These are phyloP conservation scores for Penicillium sp. DNA, from an alignment of 2,329 filamentous ascomycete genomes.

Conservation along the genomic window DNA sequence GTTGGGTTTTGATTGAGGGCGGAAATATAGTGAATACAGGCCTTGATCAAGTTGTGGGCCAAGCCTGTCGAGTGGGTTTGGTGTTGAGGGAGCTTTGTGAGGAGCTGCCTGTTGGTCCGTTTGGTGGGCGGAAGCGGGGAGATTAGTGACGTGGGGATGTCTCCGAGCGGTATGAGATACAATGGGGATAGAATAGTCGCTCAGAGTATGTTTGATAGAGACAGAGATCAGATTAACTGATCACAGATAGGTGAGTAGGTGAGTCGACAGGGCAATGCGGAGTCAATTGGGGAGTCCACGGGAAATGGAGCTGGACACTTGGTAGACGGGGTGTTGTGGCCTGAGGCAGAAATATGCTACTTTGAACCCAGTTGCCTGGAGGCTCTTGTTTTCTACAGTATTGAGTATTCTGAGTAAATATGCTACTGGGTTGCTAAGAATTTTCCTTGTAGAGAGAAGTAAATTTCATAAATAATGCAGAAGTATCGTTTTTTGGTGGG, in stretches of 20 bases:
- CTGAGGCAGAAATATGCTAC: neutral
- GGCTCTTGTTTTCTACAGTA: neutral
- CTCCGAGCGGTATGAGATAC: neutral
- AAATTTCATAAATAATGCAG: neutral
- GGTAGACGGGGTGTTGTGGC: neutral
- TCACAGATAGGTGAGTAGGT: neutral
- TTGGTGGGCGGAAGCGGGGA: constrained; percentile 21
- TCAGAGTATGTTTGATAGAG: neutral
- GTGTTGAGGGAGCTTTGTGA: neutral
- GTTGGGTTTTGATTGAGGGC: constrained; percentile 3
- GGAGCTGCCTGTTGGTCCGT: neutral
- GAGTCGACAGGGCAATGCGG: neutral
- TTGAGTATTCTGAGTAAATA: neutral
- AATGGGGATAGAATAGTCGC: neutral
- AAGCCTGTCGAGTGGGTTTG: neutral
- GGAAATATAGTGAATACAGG: neutral
- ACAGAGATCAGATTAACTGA: constrained; percentile 25
- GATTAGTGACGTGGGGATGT: constrained; percentile 12
- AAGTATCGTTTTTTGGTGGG: neutral
- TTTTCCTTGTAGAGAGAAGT: neutral
- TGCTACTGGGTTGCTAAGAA: neutral
- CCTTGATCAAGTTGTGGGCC: neutral
- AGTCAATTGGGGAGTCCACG: constrained; percentile 5
- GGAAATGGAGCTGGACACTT: constrained; percentile 9
- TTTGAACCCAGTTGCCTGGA: neutral